Conservation (phyloP, 305 asterid genomes). For the Euphrasia arctica region DNA sequence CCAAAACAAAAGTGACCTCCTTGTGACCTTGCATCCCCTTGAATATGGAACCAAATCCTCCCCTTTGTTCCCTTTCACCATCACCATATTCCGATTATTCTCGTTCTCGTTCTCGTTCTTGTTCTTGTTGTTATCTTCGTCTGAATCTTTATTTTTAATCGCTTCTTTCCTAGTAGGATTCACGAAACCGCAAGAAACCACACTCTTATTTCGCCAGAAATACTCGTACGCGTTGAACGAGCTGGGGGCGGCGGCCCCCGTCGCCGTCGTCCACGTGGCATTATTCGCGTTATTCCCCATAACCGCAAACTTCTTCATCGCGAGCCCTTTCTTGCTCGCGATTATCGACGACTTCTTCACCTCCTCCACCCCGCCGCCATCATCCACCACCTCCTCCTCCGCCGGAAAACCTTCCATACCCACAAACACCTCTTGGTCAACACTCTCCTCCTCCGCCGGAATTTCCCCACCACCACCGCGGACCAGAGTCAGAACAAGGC, state of each 20-base stretch:
- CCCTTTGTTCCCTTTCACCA: conserved; percentile 32
- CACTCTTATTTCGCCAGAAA: conserved; percentile 59
- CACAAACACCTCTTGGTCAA: too few species aligned
- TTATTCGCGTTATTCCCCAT: conserved; percentile 32
- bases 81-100: conserved; percentile 36
- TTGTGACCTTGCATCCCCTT: conserved; percentile 58
- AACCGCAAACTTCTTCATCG: conserved; percentile 43
- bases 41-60: conserved; percentile 33
- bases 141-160: neutral
- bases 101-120: neutral
- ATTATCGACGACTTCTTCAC: conserved; percentile 27
- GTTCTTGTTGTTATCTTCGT: conserved; percentile 22
- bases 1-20: conserved; percentile 41
- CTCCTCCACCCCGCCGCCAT: conserved; percentile 20
- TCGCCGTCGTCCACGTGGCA: neutral
- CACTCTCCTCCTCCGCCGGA: conserved; percentile 27
- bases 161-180: conserved; percentile 4
- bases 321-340: conserved; percentile 35
- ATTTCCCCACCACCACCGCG: conserved; percentile 15
- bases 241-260: conserved; percentile 27
- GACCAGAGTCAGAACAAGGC: conserved; percentile 52
- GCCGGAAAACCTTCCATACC: too few species aligned
- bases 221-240: conserved; percentile 66
- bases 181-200: neutral
- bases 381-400: conserved; percentile 1